A percentile compares a stretch with the other conserved stretches of the same genome.
Conservation (phyloP, 2,329 filamentous ascomycete genomes). For the Fusarium mundagurra region DNA sequence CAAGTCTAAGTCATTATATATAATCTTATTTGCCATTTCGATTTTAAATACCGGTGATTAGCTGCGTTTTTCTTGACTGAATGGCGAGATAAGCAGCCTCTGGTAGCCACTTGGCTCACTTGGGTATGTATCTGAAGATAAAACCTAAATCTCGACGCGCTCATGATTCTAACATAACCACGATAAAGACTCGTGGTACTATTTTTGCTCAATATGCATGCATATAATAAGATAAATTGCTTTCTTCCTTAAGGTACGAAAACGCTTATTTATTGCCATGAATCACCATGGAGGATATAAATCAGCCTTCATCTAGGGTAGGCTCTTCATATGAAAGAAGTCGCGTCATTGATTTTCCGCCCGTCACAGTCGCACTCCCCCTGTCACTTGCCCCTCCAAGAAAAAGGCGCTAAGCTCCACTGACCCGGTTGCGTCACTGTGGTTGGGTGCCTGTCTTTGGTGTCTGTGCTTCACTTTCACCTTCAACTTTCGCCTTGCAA, state of each 20-base stretch:
- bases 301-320: constrained; percentile 13
- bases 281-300: background rate
- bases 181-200: too few species aligned
- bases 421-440: constrained; percentile 46
- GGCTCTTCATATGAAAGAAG: background rate
- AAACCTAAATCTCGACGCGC: too few species aligned
- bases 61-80: background rate
- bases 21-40: accelerated
- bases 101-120: background rate
- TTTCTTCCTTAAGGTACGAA: background rate
- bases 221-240: accelerated
- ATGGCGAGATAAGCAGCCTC: too few species aligned
- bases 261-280: background rate
- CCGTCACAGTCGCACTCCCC: constrained; percentile 3
- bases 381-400: constrained; percentile 30
- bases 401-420: constrained; percentile 20
- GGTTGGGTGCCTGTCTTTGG: constrained; percentile 45
- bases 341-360: constrained; percentile 42
- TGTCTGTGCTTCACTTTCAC: constrained; percentile 39
- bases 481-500: constrained; percentile 25
- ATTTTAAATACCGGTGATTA: too few species aligned
- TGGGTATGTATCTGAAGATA: background rate
- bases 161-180: background rate
- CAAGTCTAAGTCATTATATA: accelerated
- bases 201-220: background rate